Evolutionary conservation across 1,139 yeast species (phyloP).

Genomic region (Yamadazyma kanchanaburiensis): DNA sequence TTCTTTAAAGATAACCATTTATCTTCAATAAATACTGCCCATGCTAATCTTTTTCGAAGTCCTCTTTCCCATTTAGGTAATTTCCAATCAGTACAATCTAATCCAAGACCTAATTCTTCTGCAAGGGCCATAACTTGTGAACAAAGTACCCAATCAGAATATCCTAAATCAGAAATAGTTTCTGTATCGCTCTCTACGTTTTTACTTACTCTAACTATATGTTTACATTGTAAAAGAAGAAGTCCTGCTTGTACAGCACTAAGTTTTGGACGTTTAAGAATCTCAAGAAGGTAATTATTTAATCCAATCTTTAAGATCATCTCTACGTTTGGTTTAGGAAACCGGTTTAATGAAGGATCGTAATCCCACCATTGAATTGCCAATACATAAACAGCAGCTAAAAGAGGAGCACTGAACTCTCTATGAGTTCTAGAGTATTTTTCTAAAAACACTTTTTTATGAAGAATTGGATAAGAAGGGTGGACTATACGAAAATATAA

Average conservation of each 20-base stretch:
- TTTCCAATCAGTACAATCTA: slow-evolving; percentile 85
- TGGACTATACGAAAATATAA: slow-evolving; percentile 73
- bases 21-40: slow-evolving; percentile 91
- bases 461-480: slow-evolving; percentile 75
- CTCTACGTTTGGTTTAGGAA: slow-evolving; percentile 64
- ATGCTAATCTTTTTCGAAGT: slow-evolving; percentile 74
- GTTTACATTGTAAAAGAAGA: slow-evolving; percentile 62
- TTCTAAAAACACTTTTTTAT: slow-evolving; percentile 72
- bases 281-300: slow-evolving; percentile 61
- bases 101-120: slow-evolving; percentile 81
- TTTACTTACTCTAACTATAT: slow-evolving; percentile 22
- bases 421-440: slow-evolving; percentile 74
- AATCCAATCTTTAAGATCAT: slow-evolving; percentile 45
- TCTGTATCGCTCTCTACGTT: slow-evolving; percentile 6
- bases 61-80: slow-evolving; percentile 93
- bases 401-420: slow-evolving; percentile 72
- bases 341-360: slow-evolving; percentile 62
- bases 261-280: slow-evolving; percentile 68
- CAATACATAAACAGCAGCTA: slow-evolving; percentile 72
- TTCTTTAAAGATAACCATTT: slow-evolving; percentile 82
- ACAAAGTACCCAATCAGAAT: slow-evolving; percentile 79
- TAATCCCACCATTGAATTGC: slow-evolving; percentile 86
- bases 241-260: slow-evolving; percentile 82
- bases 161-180: slow-evolving; percentile 38
- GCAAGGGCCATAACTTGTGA: slow-evolving; percentile 84